Percentiles rank a stretch among this genome's conserved stretches.
These are phyloP conservation scores for Neostapfia colusana DNA, from an alignment of 176 grass and related monocot species.

Conservation along the genomic window DNA sequence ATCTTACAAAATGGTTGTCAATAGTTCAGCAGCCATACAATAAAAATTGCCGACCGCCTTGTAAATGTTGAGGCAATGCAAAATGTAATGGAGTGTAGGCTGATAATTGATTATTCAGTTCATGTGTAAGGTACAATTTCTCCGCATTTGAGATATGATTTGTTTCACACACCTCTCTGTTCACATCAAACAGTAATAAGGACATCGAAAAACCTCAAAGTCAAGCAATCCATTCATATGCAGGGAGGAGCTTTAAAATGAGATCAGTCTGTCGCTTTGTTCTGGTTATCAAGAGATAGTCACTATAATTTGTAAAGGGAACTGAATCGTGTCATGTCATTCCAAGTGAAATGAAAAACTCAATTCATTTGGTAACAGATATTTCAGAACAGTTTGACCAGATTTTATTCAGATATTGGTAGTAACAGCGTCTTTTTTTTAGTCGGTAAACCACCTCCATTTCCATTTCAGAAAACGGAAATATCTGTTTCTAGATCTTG, in stretches of 20 bases:
- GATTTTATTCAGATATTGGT: background rate
- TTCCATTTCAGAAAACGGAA: no score
- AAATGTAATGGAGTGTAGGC: background rate
- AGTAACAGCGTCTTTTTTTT: constrained; percentile 29
- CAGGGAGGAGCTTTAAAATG: background rate
- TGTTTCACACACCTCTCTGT: background rate
- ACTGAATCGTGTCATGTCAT: constrained; percentile 7
- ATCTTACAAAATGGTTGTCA: background rate
- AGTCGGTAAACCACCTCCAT: no score
- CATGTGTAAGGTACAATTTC: background rate
- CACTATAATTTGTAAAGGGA: background rate
- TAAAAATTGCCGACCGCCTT: background rate
- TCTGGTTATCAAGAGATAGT: background rate
- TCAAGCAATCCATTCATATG: background rate
- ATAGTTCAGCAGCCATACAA: background rate
- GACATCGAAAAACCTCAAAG: background rate
- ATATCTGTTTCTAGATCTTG: no score
- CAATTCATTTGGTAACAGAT: background rate
- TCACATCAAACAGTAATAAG: background rate
- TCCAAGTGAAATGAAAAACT: background rate
- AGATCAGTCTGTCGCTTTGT: background rate
- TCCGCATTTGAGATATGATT: background rate
- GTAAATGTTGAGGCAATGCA: constrained; percentile 10
- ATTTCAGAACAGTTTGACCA: background rate
- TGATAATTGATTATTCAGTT: background rate